Conservation (phyloP, 257 asterid species). For the Solanum appendiculatum region DNA sequence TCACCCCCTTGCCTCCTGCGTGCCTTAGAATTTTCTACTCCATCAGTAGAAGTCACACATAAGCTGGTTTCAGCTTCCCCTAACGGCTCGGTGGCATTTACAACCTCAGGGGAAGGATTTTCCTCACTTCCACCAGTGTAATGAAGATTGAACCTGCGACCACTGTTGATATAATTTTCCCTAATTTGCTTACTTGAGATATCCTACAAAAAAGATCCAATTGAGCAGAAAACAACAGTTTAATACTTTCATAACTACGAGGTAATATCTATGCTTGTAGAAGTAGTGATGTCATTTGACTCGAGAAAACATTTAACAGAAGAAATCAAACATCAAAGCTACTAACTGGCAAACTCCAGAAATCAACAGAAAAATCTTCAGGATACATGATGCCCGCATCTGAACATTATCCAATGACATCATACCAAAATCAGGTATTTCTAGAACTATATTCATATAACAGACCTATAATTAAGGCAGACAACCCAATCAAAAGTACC, state of each 20-base stretch:
- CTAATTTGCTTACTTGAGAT: conserved; percentile 4
- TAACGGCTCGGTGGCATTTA: conserved; percentile 28
- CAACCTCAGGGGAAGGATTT: conserved; percentile 54
- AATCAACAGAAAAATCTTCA: not conserved
- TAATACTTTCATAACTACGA: not conserved
- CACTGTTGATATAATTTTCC: conserved; percentile 22
- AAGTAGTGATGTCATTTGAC: not conserved
- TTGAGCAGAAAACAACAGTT: not conserved
- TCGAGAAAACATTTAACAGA: not conserved
- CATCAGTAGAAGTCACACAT: conserved; percentile 17
- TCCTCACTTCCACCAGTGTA: conserved; percentile 26
- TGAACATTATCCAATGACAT: not conserved
- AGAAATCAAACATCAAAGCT: not conserved
- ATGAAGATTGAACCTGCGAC: conserved; percentile 27
- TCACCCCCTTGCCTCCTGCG: conserved; percentile 6
- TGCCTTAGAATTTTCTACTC: conserved; percentile 16
- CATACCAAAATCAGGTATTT: not conserved
- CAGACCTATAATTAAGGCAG: not conserved
- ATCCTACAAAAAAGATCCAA: conserved; percentile 22
- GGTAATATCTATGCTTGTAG: not conserved
- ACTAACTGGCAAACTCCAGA: not conserved
- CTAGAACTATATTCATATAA: not conserved
- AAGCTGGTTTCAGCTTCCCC: conserved; percentile 36
- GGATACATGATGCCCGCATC: not conserved
- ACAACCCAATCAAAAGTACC: not conserved